Conservation (phyloP, 345 rosid genomes). For the Hibiscus syriacus region DNA sequence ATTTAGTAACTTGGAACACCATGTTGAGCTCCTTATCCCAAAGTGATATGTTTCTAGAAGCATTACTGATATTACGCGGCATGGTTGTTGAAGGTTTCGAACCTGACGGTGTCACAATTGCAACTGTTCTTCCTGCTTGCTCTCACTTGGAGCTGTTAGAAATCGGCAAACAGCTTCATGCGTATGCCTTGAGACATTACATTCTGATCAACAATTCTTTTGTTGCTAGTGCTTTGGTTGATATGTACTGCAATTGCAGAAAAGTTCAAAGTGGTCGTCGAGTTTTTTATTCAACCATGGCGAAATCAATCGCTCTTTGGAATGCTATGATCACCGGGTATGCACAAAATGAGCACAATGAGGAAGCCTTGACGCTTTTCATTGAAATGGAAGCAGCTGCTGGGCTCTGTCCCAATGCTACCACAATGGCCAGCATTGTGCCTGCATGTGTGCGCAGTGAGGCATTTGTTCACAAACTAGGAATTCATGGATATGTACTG, state of each 20-base stretch:
- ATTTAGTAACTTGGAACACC: slow-evolving; percentile 85
- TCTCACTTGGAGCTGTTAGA: slow-evolving; percentile 55
- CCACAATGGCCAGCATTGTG: slow-evolving; percentile 71
- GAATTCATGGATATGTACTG: slow-evolving; percentile 61
- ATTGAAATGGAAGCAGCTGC: slow-evolving; percentile 56
- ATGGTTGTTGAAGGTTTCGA: slow-evolving; percentile 57
- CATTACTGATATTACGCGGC: slow-evolving; percentile 34
- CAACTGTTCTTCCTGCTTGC: slow-evolving; percentile 88
- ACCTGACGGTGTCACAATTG: slow-evolving; percentile 69
- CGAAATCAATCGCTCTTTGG: slow-evolving; percentile 57
- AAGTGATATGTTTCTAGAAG: slow-evolving; percentile 53
- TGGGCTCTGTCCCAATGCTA: slow-evolving; percentile 61
- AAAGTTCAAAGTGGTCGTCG: slow-evolving; percentile 50
- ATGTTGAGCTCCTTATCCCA: slow-evolving; percentile 63
- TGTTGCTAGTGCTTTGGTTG: slow-evolving; percentile 87
- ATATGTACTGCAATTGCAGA: slow-evolving; percentile 85
- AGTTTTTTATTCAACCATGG: slow-evolving; percentile 47
- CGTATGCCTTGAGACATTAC: slow-evolving; percentile 62
- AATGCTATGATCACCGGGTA: slow-evolving; percentile 92
- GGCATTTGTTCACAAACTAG: slow-evolving; percentile 52
- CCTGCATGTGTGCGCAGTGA: slow-evolving; percentile 65
- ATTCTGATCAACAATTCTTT: slow-evolving; percentile 59
- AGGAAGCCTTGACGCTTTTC: slow-evolving; percentile 61
- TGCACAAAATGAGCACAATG: slow-evolving; percentile 61
- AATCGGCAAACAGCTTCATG: slow-evolving; percentile 76